Evolutionary conservation across 257 asterid species (phyloP).

Genomic region (Nicotiana benthamiana): DNA sequence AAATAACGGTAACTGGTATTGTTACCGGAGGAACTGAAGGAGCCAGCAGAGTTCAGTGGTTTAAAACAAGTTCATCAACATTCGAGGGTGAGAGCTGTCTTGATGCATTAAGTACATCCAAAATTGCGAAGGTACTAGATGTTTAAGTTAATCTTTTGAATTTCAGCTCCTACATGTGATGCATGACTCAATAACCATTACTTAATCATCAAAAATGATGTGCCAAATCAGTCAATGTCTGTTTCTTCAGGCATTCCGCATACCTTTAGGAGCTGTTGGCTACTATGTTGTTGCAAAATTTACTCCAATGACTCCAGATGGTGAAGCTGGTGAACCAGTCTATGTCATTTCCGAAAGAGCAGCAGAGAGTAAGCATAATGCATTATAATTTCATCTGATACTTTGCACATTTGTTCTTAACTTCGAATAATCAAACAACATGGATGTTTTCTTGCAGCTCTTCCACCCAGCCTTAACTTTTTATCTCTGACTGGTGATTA

Average conservation of each 20-base stretch:
- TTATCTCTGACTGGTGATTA: slow-evolving; percentile 87
- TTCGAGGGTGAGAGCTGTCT: slow-evolving; percentile 66
- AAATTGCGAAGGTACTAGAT: slow-evolving; percentile 73
- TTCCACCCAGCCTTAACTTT: slow-evolving; percentile 89
- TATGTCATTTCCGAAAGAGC: slow-evolving; percentile 65
- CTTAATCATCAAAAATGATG: not conserved
- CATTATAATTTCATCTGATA: not conserved
- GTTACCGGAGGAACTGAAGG: slow-evolving; percentile 99
- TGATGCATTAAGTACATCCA: slow-evolving; percentile 81
- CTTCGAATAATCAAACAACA: slow-evolving; percentile 13
- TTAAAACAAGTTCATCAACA: slow-evolving; percentile 59
- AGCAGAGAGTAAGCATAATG: slow-evolving; percentile 57
- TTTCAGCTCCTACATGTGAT: slow-evolving; percentile 1
- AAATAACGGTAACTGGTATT: slow-evolving; percentile 78
- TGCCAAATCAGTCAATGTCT: slow-evolving; percentile 10
- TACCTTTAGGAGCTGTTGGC: slow-evolving; percentile 96
- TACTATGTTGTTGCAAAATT: slow-evolving; percentile 70
- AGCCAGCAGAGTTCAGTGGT: slow-evolving; percentile 99
- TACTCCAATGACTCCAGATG: slow-evolving; percentile 96
- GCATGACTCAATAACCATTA: not conserved
- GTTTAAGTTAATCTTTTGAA: slow-evolving; percentile 6
- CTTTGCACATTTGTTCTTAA: not conserved
- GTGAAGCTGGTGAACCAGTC: slow-evolving; percentile 94
- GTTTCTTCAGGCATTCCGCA: slow-evolving; percentile 65
- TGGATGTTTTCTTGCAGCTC: slow-evolving; percentile 51